Evolutionary conservation across 164 flowering plant species (phyloP).

Genomic region (Cinnamomum chago): DNA sequence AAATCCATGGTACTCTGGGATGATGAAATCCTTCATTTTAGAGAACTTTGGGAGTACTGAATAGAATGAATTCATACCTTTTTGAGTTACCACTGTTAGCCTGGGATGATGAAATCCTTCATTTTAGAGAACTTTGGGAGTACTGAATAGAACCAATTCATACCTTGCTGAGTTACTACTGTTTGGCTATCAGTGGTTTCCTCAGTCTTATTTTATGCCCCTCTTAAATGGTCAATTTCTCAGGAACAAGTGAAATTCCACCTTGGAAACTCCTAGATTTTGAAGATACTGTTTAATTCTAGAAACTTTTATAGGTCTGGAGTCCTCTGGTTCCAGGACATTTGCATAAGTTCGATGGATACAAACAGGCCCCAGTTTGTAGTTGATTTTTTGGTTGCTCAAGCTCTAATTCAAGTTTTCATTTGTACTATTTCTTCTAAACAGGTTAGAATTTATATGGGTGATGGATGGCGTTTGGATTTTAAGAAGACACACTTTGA

Average conservation of each 20-base stretch:
- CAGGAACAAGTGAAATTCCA: too few relatives aligned
- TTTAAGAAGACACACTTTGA: constrained; percentile 46
- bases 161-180: too few relatives aligned
- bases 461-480: constrained; percentile 52
- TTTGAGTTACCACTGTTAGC: too few relatives aligned
- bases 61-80: too few relatives aligned
- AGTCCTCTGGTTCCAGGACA: not conserved
- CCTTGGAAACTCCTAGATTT: too few relatives aligned
- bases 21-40: not conserved
- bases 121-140: not conserved
- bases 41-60: not conserved
- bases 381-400: not conserved
- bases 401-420: not conserved
- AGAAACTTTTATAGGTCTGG: not conserved
- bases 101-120: too few relatives aligned
- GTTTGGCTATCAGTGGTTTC: too few relatives aligned
- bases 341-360: not conserved
- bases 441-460: constrained; percentile 48
- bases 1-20: not conserved
- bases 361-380: not conserved
- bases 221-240: too few relatives aligned
- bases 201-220: too few relatives aligned
- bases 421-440: not conserved
- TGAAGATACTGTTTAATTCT: too few relatives aligned
- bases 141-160: not conserved